These are phyloP conservation scores for Garcia nutans DNA, from an alignment of 345 rosid species.

Conservation along the genomic window DNA sequence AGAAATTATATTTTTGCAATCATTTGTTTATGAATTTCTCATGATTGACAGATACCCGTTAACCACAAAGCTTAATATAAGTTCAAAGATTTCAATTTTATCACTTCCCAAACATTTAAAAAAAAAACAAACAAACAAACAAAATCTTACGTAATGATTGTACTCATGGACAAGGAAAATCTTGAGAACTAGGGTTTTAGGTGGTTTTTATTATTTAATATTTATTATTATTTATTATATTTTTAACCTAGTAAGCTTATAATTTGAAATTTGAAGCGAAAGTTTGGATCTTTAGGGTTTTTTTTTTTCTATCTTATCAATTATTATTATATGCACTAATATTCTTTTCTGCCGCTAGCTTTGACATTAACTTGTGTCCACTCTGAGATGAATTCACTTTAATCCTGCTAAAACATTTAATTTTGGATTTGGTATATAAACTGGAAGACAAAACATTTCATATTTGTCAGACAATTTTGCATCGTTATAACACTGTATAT, in stretches of 20 bases:
- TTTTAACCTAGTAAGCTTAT: background rate
- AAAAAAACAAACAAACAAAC: slow-evolving; percentile 6
- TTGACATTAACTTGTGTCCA: too few species aligned
- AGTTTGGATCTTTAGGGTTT: too few species aligned
- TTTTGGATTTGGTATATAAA: background rate
- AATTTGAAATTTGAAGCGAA: too few species aligned
- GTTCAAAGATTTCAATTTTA: slow-evolving; percentile 23
- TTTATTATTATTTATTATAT: too few species aligned
- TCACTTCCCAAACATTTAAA: background rate
- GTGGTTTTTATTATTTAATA: background rate
- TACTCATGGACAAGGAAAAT: slow-evolving; percentile 8
- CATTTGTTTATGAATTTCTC: slow-evolving; percentile 56
- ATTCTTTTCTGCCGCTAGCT: too few species aligned
- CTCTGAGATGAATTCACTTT: too few species aligned
- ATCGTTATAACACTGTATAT: too few species aligned
- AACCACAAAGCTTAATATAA: slow-evolving; percentile 33
- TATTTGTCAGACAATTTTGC: too few species aligned
- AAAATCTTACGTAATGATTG: slow-evolving; percentile 12
- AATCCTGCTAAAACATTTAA: too few species aligned
- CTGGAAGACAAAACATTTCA: too few species aligned
- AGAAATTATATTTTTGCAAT: slow-evolving; percentile 43
- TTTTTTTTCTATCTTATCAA: too few species aligned
- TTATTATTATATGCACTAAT: too few species aligned
- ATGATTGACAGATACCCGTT: slow-evolving; percentile 67
- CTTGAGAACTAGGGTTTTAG: slow-evolving; percentile 16